A percentile compares a stretch with the other conserved stretches of the same genome.
Conservation (phyloP, 768 basidiomycete genomes). For the Mycena rebaudengoi region DNA sequence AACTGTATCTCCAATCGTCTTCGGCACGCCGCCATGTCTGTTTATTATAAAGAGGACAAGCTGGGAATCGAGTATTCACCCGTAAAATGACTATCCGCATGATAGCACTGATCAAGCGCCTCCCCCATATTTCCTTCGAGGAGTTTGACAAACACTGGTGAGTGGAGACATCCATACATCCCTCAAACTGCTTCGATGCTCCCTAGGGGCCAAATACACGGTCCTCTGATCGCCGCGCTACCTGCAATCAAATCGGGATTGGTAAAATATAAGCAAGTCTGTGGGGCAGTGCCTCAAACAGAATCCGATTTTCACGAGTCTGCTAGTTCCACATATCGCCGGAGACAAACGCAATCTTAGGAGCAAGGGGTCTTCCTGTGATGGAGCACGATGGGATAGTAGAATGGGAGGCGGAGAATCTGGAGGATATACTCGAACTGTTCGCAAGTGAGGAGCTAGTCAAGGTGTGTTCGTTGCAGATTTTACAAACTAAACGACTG, state of each 20-base stretch:
- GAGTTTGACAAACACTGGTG: constrained; percentile 23
- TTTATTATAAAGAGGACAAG: too few species aligned
- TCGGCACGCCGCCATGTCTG: too few species aligned
- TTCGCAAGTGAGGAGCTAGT: constrained; percentile 5
- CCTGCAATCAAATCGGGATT: constrained; percentile 21
- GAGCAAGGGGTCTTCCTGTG: constrained; percentile 1
- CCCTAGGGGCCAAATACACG: constrained; percentile 8
- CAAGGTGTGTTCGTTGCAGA: neutral
- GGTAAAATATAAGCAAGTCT: constrained; percentile 18
- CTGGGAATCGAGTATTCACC: too few species aligned
- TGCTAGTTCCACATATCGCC: constrained; percentile 20
- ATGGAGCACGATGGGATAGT: constrained; percentile 14
- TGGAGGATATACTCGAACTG: constrained; percentile 16
- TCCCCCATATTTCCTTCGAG: constrained; percentile 21
- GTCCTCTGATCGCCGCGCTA: constrained; percentile 8
- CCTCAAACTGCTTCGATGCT: neutral
- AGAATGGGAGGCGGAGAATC: constrained; percentile 10
- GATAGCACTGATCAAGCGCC: constrained; percentile 8
- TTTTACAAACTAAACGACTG: neutral
- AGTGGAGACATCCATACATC: too few species aligned
- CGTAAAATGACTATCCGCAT: constrained; percentile 18
- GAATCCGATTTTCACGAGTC: neutral
- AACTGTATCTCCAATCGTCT: too few species aligned
- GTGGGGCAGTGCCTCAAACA: neutral
- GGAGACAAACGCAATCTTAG: constrained; percentile 8